Base-by-base conservation (phyloP, 1,139 yeast species). In the Candida sanyaensis region DNA sequence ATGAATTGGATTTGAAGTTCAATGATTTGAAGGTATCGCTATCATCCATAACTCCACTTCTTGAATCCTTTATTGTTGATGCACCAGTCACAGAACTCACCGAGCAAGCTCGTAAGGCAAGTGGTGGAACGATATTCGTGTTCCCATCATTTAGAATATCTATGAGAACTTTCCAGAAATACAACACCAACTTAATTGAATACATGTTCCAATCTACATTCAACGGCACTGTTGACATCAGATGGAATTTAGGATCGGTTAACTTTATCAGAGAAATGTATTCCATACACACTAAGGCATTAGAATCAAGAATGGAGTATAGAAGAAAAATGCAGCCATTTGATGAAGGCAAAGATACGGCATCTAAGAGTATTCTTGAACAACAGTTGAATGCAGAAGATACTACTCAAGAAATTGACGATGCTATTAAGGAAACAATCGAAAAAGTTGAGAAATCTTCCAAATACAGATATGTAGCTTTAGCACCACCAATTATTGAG, bases 181-280 rank as follows among this genome's bases (percentile, higher is more conserved):
- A 67, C 42, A 65, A 72, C 10, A 70, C 75, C 12, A 78, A 78
- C 43, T 57, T 76, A 4, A 78, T 91, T 44, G 87, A 87, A 56
- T 89, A 84, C 58, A 68, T 78, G 4, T 92, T 80, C 61, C 77
- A 75, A 43, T 84, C 93, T 33, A 74, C 84, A 2, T 90, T 93
- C 69, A 96, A 91, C 9, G 97, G 96, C 29, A 82, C 90, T 9
- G 96, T 93, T 40, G 96, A 90, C 53, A 84, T 93, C 2, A 80
- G 91, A 40, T 93, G 98, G 98, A 93, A 93, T 62, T 70, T 93
- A 42, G 97, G 98, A 0, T 86, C 96, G 0, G 85, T 92, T n/a
- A 88, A 88, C 57, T 90, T 90, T 55, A 89, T 93, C 34, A 77
- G 96, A 40, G 96, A 90, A 56, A 90, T 93, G 96, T 88, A 65